Percentiles rank a stretch among this genome's conserved stretches.
phyloP scores from a whole-genome alignment of 345 rosid genomes.

The Ceriops zippeliana region DNA sequence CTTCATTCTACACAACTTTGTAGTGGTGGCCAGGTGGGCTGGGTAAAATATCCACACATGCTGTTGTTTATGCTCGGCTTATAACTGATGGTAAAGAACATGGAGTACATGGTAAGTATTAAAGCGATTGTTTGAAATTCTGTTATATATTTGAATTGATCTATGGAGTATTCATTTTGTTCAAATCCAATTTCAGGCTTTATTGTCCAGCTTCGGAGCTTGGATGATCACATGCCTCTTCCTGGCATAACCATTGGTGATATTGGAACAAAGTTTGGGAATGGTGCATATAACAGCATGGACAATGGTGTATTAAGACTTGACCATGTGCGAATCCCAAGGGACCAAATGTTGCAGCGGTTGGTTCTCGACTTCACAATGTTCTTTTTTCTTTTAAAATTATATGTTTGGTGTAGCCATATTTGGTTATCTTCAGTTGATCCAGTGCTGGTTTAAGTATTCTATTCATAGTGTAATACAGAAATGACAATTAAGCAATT shows the following conservation, averaged over 20 bases:
- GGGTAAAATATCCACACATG: constrained; percentile 91
- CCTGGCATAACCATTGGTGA: constrained; percentile 91
- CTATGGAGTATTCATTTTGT: constrained; percentile 16
- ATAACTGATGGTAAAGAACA: constrained; percentile 65
- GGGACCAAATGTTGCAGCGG: constrained; percentile 96
- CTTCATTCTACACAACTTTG: constrained; percentile 15
- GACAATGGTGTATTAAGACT: constrained; percentile 93
- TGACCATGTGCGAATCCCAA: constrained; percentile 88
- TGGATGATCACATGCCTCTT: constrained; percentile 96
- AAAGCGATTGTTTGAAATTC: not conserved
- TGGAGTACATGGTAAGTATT: constrained; percentile 79
- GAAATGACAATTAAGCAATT: not conserved
- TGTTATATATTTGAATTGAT: not conserved
- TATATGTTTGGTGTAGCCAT: not conserved
- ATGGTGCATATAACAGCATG: constrained; percentile 89
- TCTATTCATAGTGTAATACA: not conserved
- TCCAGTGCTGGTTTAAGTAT: not conserved
- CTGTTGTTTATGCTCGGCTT: constrained; percentile 89
- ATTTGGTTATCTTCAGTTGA: constrained; percentile 4
- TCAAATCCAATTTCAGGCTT: constrained; percentile 57
- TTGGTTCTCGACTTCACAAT: constrained; percentile 28
- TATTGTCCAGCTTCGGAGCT: constrained; percentile 87
- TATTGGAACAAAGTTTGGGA: constrained; percentile 91
- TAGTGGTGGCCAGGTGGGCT: constrained; percentile 99
- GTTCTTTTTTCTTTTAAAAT: constrained; percentile 11